Conservation (phyloP, 169 alveolate species). For the Eimeria necatrix region DNA sequence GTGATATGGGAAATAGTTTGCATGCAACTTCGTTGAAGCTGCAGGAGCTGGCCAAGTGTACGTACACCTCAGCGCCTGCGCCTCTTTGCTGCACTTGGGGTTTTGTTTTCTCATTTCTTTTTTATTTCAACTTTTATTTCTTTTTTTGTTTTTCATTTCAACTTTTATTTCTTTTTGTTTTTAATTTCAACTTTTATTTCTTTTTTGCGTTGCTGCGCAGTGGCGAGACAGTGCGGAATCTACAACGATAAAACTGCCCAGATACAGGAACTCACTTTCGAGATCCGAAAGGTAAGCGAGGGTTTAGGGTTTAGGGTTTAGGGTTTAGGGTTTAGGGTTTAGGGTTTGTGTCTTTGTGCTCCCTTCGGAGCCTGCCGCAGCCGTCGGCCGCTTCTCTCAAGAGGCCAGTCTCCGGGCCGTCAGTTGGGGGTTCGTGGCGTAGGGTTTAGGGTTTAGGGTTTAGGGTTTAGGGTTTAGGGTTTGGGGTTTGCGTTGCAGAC, state of each 20-base stretch:
- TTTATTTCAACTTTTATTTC: too few species aligned
- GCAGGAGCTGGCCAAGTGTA: constrained; percentile 79
- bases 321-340: constrained; percentile 4
- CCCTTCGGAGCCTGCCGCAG: too few species aligned
- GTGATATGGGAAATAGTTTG: constrained; percentile 83
- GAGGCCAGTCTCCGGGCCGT: not conserved
- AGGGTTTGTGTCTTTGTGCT: not conserved
- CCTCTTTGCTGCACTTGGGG: not conserved
- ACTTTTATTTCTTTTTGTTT: not conserved
- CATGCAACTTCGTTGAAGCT: constrained; percentile 80
- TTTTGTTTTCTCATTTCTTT: not conserved
- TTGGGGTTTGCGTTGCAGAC: constrained; percentile 48
- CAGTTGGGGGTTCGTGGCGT: not conserved
- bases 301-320: not conserved
- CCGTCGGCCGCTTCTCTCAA: too few species aligned
- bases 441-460: not conserved
- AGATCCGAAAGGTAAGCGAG: constrained; percentile 69
- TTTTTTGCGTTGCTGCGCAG: constrained; percentile 35
- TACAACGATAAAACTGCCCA: constrained; percentile 84
- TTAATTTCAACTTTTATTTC: too few species aligned
- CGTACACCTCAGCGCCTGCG: not conserved
- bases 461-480: not conserved
- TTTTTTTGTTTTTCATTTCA: too few species aligned
- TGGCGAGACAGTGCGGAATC: constrained; percentile 81
- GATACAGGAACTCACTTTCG: constrained; percentile 83